Evolutionary conservation across 169 alveolate species (phyloP).

Genomic region (Plasmodium inui): DNA sequence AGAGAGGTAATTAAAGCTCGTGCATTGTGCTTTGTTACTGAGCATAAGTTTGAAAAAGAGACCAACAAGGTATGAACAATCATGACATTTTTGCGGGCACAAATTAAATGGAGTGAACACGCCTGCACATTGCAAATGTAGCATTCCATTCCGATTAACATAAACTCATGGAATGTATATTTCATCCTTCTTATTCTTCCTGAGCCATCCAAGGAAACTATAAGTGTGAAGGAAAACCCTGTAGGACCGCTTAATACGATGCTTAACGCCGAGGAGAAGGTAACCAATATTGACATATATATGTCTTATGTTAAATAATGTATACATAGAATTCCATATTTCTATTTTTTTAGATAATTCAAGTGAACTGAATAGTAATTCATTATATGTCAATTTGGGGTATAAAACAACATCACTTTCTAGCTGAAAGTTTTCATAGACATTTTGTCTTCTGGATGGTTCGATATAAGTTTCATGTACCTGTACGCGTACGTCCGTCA

Average conservation of each 20-base stretch:
- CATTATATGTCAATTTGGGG: slow-evolving; percentile 9
- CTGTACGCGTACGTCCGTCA: neutral
- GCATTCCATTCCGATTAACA: neutral
- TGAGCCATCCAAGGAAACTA: slow-evolving; percentile 24
- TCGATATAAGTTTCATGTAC: neutral
- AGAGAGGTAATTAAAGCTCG: neutral
- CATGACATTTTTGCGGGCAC: neutral
- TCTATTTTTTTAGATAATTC: slow-evolving; percentile 11
- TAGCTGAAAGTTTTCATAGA: neutral
- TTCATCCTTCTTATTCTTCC: neutral
- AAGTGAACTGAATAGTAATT: slow-evolving; percentile 20
- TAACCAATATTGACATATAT: slow-evolving; percentile 60
- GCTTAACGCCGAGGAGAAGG: slow-evolving; percentile 15
- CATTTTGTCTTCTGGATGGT: neutral
- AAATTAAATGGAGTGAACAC: neutral
- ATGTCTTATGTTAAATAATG: slow-evolving; percentile 66
- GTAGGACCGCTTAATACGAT: slow-evolving; percentile 14
- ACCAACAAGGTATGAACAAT: neutral
- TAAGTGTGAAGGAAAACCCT: slow-evolving; percentile 33
- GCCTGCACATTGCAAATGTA: neutral
- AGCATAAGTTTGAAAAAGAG: neutral
- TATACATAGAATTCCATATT: neutral
- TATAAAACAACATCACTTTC: neutral
- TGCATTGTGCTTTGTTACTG: neutral
- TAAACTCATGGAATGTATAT: slow-evolving; percentile 33